Conservation (phyloP, 140 eudicot genomes). For the Ambrosia hybrid region DNA sequence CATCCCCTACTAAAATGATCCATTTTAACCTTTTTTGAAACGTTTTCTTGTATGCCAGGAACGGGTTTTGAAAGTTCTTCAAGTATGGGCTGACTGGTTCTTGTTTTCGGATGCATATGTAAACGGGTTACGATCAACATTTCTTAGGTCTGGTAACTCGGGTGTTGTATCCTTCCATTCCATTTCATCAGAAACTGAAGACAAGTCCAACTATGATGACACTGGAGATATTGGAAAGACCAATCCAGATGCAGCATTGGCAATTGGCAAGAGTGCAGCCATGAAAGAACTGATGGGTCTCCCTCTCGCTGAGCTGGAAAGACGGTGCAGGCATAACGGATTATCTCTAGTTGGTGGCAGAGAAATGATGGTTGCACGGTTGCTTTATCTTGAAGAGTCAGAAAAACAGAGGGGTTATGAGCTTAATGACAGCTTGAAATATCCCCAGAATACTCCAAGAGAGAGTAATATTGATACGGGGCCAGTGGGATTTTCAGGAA, state of each 20-base stretch:
- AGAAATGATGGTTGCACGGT: slow-evolving; percentile 92
- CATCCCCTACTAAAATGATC: not conserved
- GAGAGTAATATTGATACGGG: slow-evolving; percentile 52
- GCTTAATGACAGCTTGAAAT: slow-evolving; percentile 68
- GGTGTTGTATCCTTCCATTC: slow-evolving; percentile 84
- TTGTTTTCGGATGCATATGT: slow-evolving; percentile 96
- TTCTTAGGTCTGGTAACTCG: slow-evolving; percentile 75
- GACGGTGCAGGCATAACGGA: slow-evolving; percentile 95
- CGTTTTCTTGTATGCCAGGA: slow-evolving; percentile 46
- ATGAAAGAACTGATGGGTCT: slow-evolving; percentile 69
- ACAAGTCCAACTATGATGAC: slow-evolving; percentile 45
- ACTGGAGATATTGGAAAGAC: slow-evolving; percentile 35
- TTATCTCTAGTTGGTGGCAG: slow-evolving; percentile 87
- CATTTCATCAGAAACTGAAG: slow-evolving; percentile 66
- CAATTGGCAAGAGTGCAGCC: slow-evolving; percentile 95
- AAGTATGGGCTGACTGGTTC: slow-evolving; percentile 99
- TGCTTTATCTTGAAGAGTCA: slow-evolving; percentile 89
- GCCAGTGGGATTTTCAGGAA: slow-evolving; percentile 44
- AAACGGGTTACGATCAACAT: slow-evolving; percentile 90
- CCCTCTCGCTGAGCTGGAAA: slow-evolving; percentile 91
- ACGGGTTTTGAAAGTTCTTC: slow-evolving; percentile 91
- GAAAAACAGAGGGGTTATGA: slow-evolving; percentile 88
- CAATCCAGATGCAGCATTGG: slow-evolving; percentile 79
- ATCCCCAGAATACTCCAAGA: slow-evolving; percentile 44
- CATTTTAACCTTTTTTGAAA: not conserved